phyloP scores from a whole-genome alignment of 2,329 filamentous ascomycete genomes.

The Hymenoscyphus fraxineus region DNA sequence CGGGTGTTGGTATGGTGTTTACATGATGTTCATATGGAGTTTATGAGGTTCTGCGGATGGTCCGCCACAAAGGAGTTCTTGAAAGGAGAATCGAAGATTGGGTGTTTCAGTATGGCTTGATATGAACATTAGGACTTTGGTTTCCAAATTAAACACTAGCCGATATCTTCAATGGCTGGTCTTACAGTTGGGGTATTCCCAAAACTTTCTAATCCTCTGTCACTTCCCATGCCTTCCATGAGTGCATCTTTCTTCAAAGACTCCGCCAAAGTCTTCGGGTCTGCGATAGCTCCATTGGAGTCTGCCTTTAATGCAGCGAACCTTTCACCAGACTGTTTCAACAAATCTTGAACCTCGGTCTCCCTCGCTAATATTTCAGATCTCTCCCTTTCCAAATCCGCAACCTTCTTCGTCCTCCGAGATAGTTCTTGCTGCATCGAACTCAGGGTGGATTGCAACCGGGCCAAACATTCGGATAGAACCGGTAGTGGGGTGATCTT shows the following conservation, averaged over 20 bases:
- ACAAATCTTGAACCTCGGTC: constrained; percentile 71
- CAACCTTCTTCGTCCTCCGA: constrained; percentile 58
- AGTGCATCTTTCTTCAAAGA: constrained; percentile 12
- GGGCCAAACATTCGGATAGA: constrained; percentile 61
- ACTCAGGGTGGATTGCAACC: constrained; percentile 58
- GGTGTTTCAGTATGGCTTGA: not conserved
- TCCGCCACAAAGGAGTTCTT: not conserved
- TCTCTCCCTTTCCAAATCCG: constrained; percentile 65
- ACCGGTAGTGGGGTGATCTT: constrained; percentile 76
- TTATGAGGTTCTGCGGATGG: too few species aligned
- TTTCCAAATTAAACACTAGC: constrained; percentile 17
- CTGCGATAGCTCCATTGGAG: constrained; percentile 37
- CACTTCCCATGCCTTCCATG: constrained; percentile 15
- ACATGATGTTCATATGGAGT: not conserved
- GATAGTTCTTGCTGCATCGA: constrained; percentile 62
- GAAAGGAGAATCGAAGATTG: not conserved
- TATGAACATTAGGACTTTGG: not conserved
- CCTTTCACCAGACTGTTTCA: constrained; percentile 75
- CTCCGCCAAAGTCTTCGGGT: constrained; percentile 22
- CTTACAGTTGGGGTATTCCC: constrained; percentile 36
- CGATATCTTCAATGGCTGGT: constrained; percentile 31
- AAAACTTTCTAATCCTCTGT: constrained; percentile 39
- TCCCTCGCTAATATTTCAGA: constrained; percentile 65
- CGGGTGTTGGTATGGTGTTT: not conserved
- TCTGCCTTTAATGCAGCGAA: constrained; percentile 57